phyloP scores from a whole-genome alignment of 73 alveolate genomes.

The Paramecium primaurelia region DNA sequence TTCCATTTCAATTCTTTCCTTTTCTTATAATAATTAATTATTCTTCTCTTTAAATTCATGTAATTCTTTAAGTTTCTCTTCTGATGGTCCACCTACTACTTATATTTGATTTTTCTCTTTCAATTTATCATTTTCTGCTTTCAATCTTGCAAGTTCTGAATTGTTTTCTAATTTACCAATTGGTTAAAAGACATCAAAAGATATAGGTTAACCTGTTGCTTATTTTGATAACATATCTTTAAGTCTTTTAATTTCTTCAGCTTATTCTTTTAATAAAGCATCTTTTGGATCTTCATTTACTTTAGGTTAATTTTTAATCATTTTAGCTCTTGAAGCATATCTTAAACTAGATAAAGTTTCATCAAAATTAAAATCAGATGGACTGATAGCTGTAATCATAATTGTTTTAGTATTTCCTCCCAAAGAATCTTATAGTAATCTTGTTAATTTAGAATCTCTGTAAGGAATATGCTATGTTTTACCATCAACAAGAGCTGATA shows the following conservation, averaged over 20 bases:
- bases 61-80: slow-evolving; percentile 4
- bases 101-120: neutral
- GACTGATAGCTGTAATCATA: slow-evolving; percentile 96
- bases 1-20: neutral
- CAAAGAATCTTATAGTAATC: slow-evolving; percentile 94
- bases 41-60: slow-evolving; percentile 12
- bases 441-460: slow-evolving; percentile 96
- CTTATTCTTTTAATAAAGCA: slow-evolving; percentile 93
- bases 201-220: neutral
- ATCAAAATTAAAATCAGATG: slow-evolving; percentile 95
- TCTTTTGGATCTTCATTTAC: slow-evolving; percentile 99
- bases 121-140: slow-evolving; percentile 35
- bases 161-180: neutral
- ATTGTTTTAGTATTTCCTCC: slow-evolving; percentile 99
- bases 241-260: slow-evolving; percentile 89
- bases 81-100: neutral
- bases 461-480: slow-evolving; percentile 94
- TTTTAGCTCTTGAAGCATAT: slow-evolving; percentile 98
- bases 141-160: neutral
- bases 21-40: neutral
- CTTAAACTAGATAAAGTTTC: slow-evolving; percentile 95
- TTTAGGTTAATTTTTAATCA: slow-evolving; percentile 93
- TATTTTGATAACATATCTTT: slow-evolving; percentile 69
- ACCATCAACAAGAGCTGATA: slow-evolving; percentile 90
- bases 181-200: neutral